Percentiles rank a stretch among this genome's conserved stretches.
Evolutionary conservation across 2,329 filamentous ascomycete genomes (phyloP).

Genomic region (Nothophaeocryptopus gaeumannii): DNA sequence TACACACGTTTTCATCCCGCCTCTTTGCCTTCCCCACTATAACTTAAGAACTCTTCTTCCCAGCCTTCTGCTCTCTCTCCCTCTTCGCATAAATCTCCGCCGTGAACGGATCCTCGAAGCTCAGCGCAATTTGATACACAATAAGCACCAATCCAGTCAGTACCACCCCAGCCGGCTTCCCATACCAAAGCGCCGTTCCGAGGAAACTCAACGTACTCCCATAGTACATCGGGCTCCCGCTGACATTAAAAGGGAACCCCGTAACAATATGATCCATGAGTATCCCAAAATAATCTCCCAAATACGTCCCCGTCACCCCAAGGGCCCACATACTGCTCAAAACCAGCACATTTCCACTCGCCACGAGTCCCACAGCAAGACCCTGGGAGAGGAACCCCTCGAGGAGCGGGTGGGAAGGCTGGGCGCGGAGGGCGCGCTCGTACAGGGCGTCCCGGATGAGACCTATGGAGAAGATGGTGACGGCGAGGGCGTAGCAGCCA

Average conservation of each 20-base stretch:
- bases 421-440: constrained; percentile 74
- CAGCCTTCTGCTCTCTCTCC: constrained; percentile 51
- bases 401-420: constrained; percentile 73
- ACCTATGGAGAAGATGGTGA: constrained; percentile 86
- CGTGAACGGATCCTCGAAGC: constrained; percentile 93
- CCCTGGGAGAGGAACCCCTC: constrained; percentile 58
- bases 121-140: constrained; percentile 76
- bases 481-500: constrained; percentile 86
- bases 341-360: constrained; percentile 77
- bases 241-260: constrained; percentile 92
- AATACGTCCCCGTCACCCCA: constrained; percentile 90
- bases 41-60: constrained; percentile 15
- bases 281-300: constrained; percentile 98
- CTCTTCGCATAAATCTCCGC: constrained; percentile 87
- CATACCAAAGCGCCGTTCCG: constrained; percentile 77
- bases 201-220: constrained; percentile 90
- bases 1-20: not conserved
- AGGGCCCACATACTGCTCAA: constrained; percentile 86
- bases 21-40: not conserved
- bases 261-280: constrained; percentile 94
- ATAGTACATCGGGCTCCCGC: constrained; percentile 91
- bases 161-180: constrained; percentile 80
- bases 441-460: constrained; percentile 78
- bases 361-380: constrained; percentile 69
- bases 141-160: constrained; percentile 71